Evolutionary conservation across 2,329 filamentous ascomycete species (phyloP), one percentile per base, ranked within the genome.

Genomic region (Pleomassaria siparia): DNA sequence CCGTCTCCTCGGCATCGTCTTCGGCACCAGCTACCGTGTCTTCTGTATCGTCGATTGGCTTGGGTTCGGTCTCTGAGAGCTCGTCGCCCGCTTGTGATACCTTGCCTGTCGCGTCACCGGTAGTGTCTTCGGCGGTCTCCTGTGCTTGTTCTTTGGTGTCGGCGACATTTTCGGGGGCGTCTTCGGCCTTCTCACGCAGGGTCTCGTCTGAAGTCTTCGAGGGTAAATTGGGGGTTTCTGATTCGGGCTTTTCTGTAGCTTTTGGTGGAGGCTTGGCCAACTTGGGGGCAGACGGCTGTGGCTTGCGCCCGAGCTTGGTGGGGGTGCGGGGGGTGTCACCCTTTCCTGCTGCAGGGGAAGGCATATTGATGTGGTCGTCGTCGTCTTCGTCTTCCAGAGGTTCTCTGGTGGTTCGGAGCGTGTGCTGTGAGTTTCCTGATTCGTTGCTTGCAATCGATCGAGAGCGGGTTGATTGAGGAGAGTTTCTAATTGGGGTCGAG

Each of bases 321-420:
- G 76, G 76, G 51, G 76, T 79, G 67, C 75, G 75, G 58, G 75
- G 76, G 53, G 67, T 64, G 42, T 71, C 71, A 64, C 72, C 64
- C 71, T 76, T 78, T 64, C 75, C 76, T 55, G 76, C 75, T 56
- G 76, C 75, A 60, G 76, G 76, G 49, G 76, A 77, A 62, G 76
- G 75, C 76, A 78, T 78, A 44, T 56, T 70, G 59, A 16, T 40
- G 37, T 26, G 4, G 35, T 22, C n/a, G 18, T 37, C n/a, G 28
- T 63, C 43, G 32, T 50, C 37, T 16, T 52, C 49, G 40, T 55
- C 35, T 51, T 64, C 49, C 45, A 59, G 53, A 43, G 63, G 56
- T 54, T 63, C 61, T 56, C 62, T 59, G 53, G 63, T 62, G 48
- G 60, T 64, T 60, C 59, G 59, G 40, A 56, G 50, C 25, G 62